A percentile compares a stretch with the other conserved stretches of the same genome.
These are phyloP conservation scores for Calocybe cyanea DNA, from an alignment of 768 basidiomycete species.

Conservation along the genomic window DNA sequence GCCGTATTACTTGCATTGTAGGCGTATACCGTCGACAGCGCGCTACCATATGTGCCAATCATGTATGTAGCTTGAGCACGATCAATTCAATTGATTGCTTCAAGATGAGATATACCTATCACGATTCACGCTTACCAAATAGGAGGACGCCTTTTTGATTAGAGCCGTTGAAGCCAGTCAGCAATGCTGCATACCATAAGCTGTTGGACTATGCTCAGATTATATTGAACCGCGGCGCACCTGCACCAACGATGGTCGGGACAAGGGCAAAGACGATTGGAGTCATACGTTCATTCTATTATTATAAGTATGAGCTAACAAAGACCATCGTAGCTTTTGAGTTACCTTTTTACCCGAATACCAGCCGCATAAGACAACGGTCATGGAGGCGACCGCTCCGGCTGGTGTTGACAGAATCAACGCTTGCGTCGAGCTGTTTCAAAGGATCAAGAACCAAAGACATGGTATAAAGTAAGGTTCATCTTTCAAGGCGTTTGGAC, in stretches of 20 bases:
- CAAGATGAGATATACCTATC: too few relatives aligned
- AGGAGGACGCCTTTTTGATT: constrained; percentile 48
- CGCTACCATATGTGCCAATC: constrained; percentile 54
- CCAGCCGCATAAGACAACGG: constrained; percentile 54
- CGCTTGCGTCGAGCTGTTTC: constrained; percentile 51
- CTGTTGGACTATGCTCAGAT: neutral
- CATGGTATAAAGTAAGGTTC: neutral
- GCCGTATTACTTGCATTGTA: constrained; percentile 64
- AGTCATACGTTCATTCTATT: constrained; percentile 53
- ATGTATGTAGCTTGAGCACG: constrained; percentile 39
- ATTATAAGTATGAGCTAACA: neutral
- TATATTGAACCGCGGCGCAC: constrained; percentile 23
- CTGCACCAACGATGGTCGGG: constrained; percentile 56
- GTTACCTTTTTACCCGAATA: constrained; percentile 60
- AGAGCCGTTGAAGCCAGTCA: constrained; percentile 50
- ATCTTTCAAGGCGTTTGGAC: neutral
- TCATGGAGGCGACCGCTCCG: constrained; percentile 46
- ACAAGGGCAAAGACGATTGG: constrained; percentile 56
- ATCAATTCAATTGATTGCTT: neutral
- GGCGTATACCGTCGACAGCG: constrained; percentile 56
- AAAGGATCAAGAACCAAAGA: too few relatives aligned
- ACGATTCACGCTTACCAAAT: too few relatives aligned
- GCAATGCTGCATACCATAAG: constrained; percentile 30
- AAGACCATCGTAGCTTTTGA: neutral
- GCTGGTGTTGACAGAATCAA: constrained; percentile 56